These are phyloP conservation scores for Solanum chmielewskii DNA, from an alignment of 257 asterid species.

Conservation along the genomic window DNA sequence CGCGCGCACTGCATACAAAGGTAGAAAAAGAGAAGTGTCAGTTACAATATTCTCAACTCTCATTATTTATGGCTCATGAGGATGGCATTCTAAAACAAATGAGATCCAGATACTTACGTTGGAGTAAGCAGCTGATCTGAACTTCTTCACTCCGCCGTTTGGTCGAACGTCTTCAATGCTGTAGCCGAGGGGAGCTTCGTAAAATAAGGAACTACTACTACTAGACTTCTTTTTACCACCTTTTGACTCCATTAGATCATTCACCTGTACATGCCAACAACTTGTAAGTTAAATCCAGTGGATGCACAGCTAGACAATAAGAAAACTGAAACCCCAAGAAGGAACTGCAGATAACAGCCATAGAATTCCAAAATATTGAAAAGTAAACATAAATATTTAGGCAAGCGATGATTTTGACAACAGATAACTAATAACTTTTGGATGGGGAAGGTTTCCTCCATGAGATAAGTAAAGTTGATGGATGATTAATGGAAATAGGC, in stretches of 20 bases:
- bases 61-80: not conserved
- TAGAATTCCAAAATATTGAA: not conserved
- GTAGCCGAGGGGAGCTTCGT: slow-evolving; percentile 95
- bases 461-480: not conserved
- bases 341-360: not conserved
- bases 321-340: not conserved
- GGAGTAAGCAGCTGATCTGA: slow-evolving; percentile 97
- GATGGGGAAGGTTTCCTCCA: not conserved
- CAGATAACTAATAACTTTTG: not conserved
- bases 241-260: slow-evolving; percentile 87
- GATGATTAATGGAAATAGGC: not conserved
- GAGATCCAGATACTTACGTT: slow-evolving; percentile 40
- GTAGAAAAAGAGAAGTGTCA: not conserved
- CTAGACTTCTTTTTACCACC: slow-evolving; percentile 86
- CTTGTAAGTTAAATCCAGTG: not conserved
- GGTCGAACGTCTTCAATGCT: slow-evolving; percentile 91
- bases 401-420: not conserved
- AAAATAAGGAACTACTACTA: slow-evolving; percentile 67
- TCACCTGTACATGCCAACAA: slow-evolving; percentile 17
- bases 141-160: slow-evolving; percentile 90
- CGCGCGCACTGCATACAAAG: slow-evolving; percentile 74
- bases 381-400: not conserved
- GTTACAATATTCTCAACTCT: not conserved
- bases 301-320: not conserved
- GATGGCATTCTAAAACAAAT: not conserved